Evolutionary conservation across 345 rosid species (phyloP).

Genomic region (Aquilaria malaccensis): DNA sequence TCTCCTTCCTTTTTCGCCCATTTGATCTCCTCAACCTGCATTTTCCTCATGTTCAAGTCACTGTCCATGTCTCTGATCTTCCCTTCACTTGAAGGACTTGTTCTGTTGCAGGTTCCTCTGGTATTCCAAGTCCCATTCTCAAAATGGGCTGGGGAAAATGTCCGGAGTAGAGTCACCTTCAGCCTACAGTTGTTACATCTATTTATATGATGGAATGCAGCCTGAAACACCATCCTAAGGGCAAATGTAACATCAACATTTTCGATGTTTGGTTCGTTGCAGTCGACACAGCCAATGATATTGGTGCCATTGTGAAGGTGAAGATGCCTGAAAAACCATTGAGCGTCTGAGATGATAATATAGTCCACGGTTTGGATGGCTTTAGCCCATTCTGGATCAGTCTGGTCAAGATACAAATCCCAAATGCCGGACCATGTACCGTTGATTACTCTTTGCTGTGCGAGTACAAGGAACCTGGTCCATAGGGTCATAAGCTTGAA

Average conservation of each 20-base stretch:
- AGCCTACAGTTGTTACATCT: constrained; percentile 25
- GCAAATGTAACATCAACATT: constrained; percentile 31
- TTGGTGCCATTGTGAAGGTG: constrained; percentile 31
- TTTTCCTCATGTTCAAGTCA: constrained; percentile 39
- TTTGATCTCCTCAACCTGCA: constrained; percentile 40
- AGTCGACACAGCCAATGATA: constrained; percentile 46
- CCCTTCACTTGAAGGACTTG: constrained; percentile 26
- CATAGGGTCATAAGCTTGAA: constrained; percentile 55
- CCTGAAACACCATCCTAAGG: constrained; percentile 33
- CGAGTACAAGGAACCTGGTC: constrained; percentile 52
- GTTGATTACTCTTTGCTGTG: constrained; percentile 37
- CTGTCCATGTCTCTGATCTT: constrained; percentile 13
- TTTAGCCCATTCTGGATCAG: constrained; percentile 38
- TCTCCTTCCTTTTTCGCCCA: constrained; percentile 9
- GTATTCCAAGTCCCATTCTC: constrained; percentile 73
- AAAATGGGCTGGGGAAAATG: constrained; percentile 74
- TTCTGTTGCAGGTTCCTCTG: constrained; percentile 51
- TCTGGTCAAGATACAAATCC: constrained; percentile 30
- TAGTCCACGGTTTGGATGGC: constrained; percentile 35
- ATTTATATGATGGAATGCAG: constrained; percentile 33
- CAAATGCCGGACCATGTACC: constrained; percentile 32
- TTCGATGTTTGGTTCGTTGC: constrained; percentile 36
- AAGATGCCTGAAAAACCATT: constrained; percentile 65
- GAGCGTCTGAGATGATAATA: constrained; percentile 47
- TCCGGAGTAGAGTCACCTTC: constrained; percentile 40